Evolutionary conservation across 352 stramenopile genomes (phyloP).

Genomic region (Phytophthora boehmeriae): DNA sequence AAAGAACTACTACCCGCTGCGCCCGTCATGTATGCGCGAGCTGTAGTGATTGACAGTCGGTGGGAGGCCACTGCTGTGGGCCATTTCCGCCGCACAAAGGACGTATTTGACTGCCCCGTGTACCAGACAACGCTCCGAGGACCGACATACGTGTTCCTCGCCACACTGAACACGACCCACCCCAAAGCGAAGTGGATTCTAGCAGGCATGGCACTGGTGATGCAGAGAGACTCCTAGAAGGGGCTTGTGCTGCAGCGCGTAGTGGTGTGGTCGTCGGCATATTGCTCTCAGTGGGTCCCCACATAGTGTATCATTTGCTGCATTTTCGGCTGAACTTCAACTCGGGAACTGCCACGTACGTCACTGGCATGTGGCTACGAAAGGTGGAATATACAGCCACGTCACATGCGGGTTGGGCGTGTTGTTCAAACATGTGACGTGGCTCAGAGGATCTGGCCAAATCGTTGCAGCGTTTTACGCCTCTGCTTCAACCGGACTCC

Average conservation of each 20-base stretch:
- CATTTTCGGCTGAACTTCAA: no score
- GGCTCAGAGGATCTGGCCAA: constrained; percentile 22
- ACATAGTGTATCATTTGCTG: no score
- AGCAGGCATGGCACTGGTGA: constrained; percentile 91
- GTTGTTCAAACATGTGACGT: constrained; percentile 37
- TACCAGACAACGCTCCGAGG: constrained; percentile 96
- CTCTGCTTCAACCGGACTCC: constrained; percentile 9
- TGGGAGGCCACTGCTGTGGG: constrained; percentile 96
- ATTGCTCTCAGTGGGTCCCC: no score
- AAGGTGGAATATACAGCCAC: constrained; percentile 2
- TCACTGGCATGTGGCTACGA: neutral
- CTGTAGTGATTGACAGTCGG: constrained; percentile 86
- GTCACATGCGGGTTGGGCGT: constrained; percentile 24
- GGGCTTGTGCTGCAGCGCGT: no score
- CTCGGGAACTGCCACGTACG: no score
- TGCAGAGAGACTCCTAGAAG: constrained; percentile 91
- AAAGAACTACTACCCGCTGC: constrained; percentile 93
- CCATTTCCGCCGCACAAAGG: constrained; percentile 88
- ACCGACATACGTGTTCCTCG: constrained; percentile 97
- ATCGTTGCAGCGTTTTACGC: constrained; percentile 24
- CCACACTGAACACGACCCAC: constrained; percentile 90
- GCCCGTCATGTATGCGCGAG: constrained; percentile 94
- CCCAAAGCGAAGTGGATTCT: constrained; percentile 93
- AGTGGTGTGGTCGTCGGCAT: no score
- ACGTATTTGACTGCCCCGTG: constrained; percentile 95